Conservation (phyloP, 768 basidiomycete genomes). For the Psilocybe subaeruginosa region DNA sequence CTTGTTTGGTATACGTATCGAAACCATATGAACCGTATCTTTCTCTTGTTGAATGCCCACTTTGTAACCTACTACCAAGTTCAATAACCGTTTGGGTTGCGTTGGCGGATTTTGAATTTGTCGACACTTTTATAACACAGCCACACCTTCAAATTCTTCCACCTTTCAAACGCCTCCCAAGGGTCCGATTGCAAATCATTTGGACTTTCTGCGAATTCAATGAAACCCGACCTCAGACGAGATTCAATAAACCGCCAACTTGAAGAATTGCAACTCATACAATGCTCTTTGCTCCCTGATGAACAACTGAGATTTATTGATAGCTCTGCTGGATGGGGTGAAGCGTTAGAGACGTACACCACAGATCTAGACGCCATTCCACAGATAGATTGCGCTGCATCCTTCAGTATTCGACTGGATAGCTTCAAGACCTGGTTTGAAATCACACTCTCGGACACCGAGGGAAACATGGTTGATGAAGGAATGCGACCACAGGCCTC, state of each 20-base stretch:
- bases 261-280: slow-evolving; percentile 63
- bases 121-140: too few relatives aligned
- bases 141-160: too few relatives aligned
- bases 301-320: slow-evolving; percentile 54
- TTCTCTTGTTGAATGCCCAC: too few relatives aligned
- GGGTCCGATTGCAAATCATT: too few relatives aligned
- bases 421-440: slow-evolving; percentile 40
- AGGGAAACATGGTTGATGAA: neutral
- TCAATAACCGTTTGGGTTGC: too few relatives aligned
- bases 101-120: too few relatives aligned
- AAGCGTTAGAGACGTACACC: slow-evolving; percentile 20
- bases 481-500: neutral
- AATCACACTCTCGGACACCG: slow-evolving; percentile 19
- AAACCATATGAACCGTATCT: too few relatives aligned
- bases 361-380: slow-evolving; percentile 1
- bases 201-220: too few relatives aligned
- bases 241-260: slow-evolving; percentile 13
- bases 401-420: slow-evolving; percentile 35
- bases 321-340: slow-evolving; percentile 32
- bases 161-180: too few relatives aligned
- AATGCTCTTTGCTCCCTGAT: slow-evolving; percentile 62
- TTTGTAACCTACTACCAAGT: too few relatives aligned
- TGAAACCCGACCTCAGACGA: neutral
- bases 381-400: neutral
- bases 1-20: too few relatives aligned